These are phyloP conservation scores for Gremmenia infestans DNA, from an alignment of 2,329 filamentous ascomycete genomes.

Conservation along the genomic window DNA sequence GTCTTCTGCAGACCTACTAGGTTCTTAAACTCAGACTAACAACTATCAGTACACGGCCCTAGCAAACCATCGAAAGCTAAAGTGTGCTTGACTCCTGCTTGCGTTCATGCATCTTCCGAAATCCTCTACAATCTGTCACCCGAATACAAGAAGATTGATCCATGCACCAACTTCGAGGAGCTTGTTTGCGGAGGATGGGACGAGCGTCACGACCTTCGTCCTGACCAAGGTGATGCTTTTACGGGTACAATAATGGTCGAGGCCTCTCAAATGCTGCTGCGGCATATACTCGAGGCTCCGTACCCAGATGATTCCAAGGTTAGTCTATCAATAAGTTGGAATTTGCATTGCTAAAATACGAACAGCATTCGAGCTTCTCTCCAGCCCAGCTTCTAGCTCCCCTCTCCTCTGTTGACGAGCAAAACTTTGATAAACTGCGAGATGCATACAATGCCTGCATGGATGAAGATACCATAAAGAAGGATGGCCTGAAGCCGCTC, in stretches of 20 bases:
- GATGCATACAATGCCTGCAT: constrained; percentile 61
- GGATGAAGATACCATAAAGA: constrained; percentile 52
- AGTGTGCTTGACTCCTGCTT: constrained; percentile 54
- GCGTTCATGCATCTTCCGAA: constrained; percentile 57
- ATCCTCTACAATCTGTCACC: constrained; percentile 58
- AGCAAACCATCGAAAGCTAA: constrained; percentile 13
- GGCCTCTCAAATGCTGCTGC: constrained; percentile 51
- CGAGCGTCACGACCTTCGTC: constrained; percentile 57
- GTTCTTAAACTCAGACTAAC: constrained; percentile 4
- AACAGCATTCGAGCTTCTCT: constrained; percentile 47
- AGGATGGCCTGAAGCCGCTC: constrained; percentile 52
- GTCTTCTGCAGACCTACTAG: not conserved
- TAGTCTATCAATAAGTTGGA: constrained; percentile 17
- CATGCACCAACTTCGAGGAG: constrained; percentile 65
- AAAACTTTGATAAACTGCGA: constrained; percentile 64
- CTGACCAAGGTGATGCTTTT: constrained; percentile 57
- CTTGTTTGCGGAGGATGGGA: constrained; percentile 65
- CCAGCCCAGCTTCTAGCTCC: constrained; percentile 34
- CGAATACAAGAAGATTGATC: constrained; percentile 57
- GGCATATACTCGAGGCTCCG: constrained; percentile 57
- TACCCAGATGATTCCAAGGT: constrained; percentile 42
- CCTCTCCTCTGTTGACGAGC: constrained; percentile 44
- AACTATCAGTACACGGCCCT: constrained; percentile 10
- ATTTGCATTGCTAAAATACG: constrained; percentile 6
- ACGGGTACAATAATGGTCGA: constrained; percentile 58